Conservation (phyloP, 2,329 filamentous ascomycete species). For the Exophiala bonariae region DNA sequence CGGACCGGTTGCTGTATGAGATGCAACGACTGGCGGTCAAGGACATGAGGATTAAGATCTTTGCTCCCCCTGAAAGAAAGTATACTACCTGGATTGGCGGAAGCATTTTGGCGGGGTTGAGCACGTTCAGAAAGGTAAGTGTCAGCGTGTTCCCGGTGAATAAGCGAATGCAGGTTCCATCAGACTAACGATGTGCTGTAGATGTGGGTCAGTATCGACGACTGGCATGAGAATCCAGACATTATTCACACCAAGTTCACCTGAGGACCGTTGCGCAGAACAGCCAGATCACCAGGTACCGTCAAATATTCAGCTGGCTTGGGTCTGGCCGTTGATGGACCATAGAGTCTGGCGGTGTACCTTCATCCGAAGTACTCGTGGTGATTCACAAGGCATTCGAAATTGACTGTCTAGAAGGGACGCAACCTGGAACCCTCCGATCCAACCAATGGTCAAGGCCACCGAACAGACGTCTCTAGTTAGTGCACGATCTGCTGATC, state of each 20-base stretch:
- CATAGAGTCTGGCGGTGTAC: conserved; percentile 8
- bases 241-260: conserved; percentile 98
- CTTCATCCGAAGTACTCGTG: neutral
- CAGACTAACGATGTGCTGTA: conserved; percentile 39
- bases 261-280: conserved; percentile 42
- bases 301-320: too few relatives aligned
- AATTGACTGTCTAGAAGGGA: neutral
- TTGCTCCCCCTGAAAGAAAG: conserved; percentile 93
- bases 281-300: too few relatives aligned
- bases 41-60: conserved; percentile 99
- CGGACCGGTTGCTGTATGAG: conserved; percentile 86
- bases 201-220: conserved; percentile 99
- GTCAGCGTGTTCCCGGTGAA: neutral
- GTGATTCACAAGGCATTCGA: neutral
- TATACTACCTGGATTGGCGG: conserved; percentile 99
- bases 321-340: too few relatives aligned
- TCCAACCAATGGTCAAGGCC: neutral
- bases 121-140: conserved; percentile 94
- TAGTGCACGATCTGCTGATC: conserved; percentile 13
- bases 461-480: neutral
- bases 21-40: conserved; percentile 92
- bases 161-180: conserved; percentile 4
- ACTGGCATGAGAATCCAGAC: conserved; percentile 99
- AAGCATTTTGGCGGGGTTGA: conserved; percentile 92
- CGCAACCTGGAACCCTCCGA: too few relatives aligned